Evolutionary conservation across 139 green algal species (phyloP), one percentile per base, ranked within the genome.

Genomic region (Coccomyxa sp.): DNA sequence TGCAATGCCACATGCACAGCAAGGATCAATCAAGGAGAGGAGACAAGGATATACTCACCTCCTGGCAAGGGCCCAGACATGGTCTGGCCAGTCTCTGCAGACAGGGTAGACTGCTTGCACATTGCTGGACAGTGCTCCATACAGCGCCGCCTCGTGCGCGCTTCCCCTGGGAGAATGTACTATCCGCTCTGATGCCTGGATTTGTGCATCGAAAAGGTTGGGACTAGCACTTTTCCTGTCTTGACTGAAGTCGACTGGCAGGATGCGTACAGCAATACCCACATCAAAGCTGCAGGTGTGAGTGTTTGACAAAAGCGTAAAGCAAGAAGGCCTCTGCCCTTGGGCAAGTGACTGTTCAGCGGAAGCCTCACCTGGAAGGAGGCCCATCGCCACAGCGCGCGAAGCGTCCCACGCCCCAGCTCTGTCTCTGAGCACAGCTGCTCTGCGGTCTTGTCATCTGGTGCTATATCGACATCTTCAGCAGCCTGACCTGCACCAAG

Each of bases 21-120:
- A n/a, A n/a, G n/a, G n/a, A n/a, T n/a, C n/a, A n/a, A n/a, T n/a
- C n/a, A n/a, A n/a, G n/a, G n/a, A n/a, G n/a, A n/a, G n/a, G n/a
- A n/a, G n/a, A n/a, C 50, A 64, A 22, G 50, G 50, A 22, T 31
- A 22, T 7, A 22, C 50, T 31, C 50, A 64, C 50, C 50, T 64
- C 18, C 88, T 81, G 81, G 89, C 90, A 77, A 91, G 84, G 7
- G 82, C 86, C 92, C 92, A 96, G 14, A 81, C 77, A 27, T 79
- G 78, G 81, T 96, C 92, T 80, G 95, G 90, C 91, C 92, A 96
- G 70, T 44, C 83, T 70, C 27, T 6, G 78, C 90, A 96, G 0
- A 85, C 92, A 22, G 92, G 86, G 58, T 93, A 82, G 68, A 90
- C 58, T 37, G 73, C 41, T 0, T 68, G 54, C 50, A 93, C 55